Evolutionary conservation across 2,329 filamentous ascomycete genomes (phyloP).

Genomic region (Penicillium polonicum): DNA sequence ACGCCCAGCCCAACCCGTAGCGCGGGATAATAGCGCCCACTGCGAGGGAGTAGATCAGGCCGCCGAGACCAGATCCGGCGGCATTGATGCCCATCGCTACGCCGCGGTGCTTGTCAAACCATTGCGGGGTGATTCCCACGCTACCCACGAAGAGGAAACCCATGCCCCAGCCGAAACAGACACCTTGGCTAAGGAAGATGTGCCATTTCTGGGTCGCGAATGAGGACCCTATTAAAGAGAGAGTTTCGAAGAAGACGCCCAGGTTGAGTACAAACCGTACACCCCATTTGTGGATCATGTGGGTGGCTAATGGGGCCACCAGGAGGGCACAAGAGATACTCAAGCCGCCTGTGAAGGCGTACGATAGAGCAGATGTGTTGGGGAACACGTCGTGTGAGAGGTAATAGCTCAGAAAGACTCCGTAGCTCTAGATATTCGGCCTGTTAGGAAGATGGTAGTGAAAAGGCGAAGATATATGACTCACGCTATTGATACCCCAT

Average conservation of each 20-base stretch:
- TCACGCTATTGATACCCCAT: conserved; percentile 69
- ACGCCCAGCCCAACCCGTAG: conserved; percentile 60
- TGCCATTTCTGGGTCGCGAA: conserved; percentile 60
- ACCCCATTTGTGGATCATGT: conserved; percentile 53
- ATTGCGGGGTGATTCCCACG: conserved; percentile 59
- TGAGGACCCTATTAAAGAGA: conserved; percentile 56
- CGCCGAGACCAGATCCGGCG: conserved; percentile 60
- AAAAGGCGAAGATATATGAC: conserved; percentile 19
- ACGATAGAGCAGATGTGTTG: conserved; percentile 54
- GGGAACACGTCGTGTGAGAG: conserved; percentile 56
- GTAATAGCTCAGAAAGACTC: conserved; percentile 62
- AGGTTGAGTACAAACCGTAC: conserved; percentile 56
- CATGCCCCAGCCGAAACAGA: conserved; percentile 63
- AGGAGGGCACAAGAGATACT: conserved; percentile 59
- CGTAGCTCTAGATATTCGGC: conserved; percentile 41
- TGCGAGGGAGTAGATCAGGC: conserved; percentile 58
- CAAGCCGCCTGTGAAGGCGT: conserved; percentile 61
- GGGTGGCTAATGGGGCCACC: conserved; percentile 57
- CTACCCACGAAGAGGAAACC: conserved; percentile 61
- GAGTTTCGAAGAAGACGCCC: conserved; percentile 55
- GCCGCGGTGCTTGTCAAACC: conserved; percentile 59
- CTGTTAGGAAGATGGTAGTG: background rate
- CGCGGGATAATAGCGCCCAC: conserved; percentile 58
- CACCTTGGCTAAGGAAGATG: conserved; percentile 59
- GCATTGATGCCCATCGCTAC: conserved; percentile 62